These are phyloP conservation scores for Dalechampia spathulata DNA, from an alignment of 441 rosid genomes.

Conservation along the genomic window DNA sequence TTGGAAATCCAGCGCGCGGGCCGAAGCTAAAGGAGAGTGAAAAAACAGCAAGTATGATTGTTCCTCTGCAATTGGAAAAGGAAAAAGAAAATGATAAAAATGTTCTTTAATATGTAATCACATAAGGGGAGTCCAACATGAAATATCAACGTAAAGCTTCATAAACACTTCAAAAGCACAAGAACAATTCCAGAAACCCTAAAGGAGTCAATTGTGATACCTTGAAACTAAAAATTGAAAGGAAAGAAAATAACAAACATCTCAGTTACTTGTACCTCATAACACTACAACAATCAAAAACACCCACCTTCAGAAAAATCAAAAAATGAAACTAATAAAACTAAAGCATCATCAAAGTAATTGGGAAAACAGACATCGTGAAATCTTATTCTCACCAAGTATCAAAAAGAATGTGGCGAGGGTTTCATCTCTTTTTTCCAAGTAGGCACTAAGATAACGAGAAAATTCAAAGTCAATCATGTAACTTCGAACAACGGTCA, in stretches of 20 bases:
- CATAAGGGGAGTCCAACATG: neutral
- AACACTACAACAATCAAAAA: neutral
- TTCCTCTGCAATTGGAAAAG: constrained; percentile 19
- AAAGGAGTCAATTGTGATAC: neutral
- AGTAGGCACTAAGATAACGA: neutral
- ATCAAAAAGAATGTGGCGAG: neutral
- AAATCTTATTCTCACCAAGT: neutral
- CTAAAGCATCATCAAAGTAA: too few relatives aligned
- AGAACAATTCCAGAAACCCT: neutral
- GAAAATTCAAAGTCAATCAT: constrained; percentile 2
- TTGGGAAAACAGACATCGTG: too few relatives aligned
- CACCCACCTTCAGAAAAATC: neutral
- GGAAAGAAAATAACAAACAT: too few relatives aligned
- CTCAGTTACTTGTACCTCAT: too few relatives aligned
- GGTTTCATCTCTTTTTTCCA: neutral
- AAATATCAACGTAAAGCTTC: neutral
- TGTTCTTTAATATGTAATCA: neutral
- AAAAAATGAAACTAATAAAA: neutral
- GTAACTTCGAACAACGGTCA: constrained; percentile 3
- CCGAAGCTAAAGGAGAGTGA: neutral
- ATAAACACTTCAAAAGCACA: neutral
- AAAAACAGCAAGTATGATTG: neutral
- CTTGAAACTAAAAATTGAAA: neutral
- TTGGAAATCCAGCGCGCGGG: constrained; percentile 8
- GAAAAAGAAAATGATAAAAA: neutral